These are phyloP conservation scores for Halophytophthora batemanensis DNA, from an alignment of 352 stramenopile species.

Conservation along the genomic window DNA sequence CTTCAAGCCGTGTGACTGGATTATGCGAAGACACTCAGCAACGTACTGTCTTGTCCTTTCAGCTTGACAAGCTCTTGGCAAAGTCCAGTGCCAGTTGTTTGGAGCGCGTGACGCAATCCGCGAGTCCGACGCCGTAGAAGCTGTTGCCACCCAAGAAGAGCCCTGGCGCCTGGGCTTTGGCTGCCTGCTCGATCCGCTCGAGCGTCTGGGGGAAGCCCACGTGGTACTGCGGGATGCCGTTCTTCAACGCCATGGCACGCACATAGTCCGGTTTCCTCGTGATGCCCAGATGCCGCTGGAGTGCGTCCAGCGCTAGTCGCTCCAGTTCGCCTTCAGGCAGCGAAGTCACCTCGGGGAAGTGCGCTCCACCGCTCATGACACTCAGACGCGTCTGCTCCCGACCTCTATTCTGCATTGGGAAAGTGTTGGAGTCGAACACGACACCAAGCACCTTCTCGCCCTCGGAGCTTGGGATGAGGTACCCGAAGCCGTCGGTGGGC, in stretches of 20 bases:
- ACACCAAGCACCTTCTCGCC: slow-evolving; percentile 73
- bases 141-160: slow-evolving; percentile 78
- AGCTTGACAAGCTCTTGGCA: slow-evolving; percentile 35
- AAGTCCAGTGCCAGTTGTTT: slow-evolving; percentile 77
- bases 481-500: slow-evolving; percentile 74
- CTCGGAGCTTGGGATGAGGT: slow-evolving; percentile 76
- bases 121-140: slow-evolving; percentile 85
- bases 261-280: slow-evolving; percentile 49
- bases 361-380: slow-evolving; percentile 81
- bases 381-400: slow-evolving; percentile 68
- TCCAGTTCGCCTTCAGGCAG: slow-evolving; percentile 50
- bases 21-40: too few species aligned
- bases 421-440: slow-evolving; percentile 88
- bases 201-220: slow-evolving; percentile 72
- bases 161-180: slow-evolving; percentile 30
- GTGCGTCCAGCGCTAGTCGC: slow-evolving; percentile 53
- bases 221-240: slow-evolving; percentile 86
- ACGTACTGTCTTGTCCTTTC: background rate
- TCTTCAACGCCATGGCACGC: slow-evolving; percentile 43
- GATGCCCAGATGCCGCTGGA: slow-evolving; percentile 77
- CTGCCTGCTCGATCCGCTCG: slow-evolving; percentile 51
- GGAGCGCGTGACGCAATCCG: slow-evolving; percentile 80
- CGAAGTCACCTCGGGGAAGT: slow-evolving; percentile 57
- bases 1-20: too few species aligned
- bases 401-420: slow-evolving; percentile 70